Evolutionary conservation across 495 filamentous ascomycete species (phyloP).

Genomic region (Neurospora sublineolata): DNA sequence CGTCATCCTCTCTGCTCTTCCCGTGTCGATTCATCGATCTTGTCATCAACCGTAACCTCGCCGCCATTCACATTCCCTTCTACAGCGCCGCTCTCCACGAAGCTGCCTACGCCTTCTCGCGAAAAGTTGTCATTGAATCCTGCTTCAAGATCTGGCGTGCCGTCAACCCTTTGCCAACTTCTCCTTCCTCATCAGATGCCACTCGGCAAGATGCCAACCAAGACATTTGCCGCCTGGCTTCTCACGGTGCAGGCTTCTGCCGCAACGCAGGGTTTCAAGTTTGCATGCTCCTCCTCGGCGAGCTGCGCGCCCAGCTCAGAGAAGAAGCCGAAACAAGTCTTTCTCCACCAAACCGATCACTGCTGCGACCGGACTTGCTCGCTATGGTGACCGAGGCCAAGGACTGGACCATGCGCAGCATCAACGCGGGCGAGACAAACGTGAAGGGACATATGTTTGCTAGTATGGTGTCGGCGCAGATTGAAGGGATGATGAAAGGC

Average conservation of each 20-base stretch:
- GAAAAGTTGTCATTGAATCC: constrained; percentile 36
- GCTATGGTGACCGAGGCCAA: constrained; percentile 34
- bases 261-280: constrained; percentile 29
- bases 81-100: constrained; percentile 23
- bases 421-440: constrained; percentile 44
- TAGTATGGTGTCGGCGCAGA: constrained; percentile 28
- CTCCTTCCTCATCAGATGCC: not conserved
- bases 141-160: constrained; percentile 39
- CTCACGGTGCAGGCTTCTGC: constrained; percentile 32
- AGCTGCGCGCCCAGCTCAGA: constrained; percentile 38
- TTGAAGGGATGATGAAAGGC: constrained; percentile 32
- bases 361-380: constrained; percentile 37
- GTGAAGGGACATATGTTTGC: constrained; percentile 43
- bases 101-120: constrained; percentile 37
- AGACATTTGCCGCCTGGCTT: constrained; percentile 22
- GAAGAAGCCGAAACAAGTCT: constrained; percentile 28
- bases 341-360: not conserved
- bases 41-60: constrained; percentile 34
- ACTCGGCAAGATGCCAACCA: constrained; percentile 14
- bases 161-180: constrained; percentile 18
- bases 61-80: constrained; percentile 40
- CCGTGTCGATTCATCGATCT: constrained; percentile 34
- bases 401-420: constrained; percentile 27
- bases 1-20: constrained; percentile 1
- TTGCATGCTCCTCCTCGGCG: constrained; percentile 31